Conservation (phyloP, 192 early-diverging fungal species). For the Gonapodya prolifera region DNA sequence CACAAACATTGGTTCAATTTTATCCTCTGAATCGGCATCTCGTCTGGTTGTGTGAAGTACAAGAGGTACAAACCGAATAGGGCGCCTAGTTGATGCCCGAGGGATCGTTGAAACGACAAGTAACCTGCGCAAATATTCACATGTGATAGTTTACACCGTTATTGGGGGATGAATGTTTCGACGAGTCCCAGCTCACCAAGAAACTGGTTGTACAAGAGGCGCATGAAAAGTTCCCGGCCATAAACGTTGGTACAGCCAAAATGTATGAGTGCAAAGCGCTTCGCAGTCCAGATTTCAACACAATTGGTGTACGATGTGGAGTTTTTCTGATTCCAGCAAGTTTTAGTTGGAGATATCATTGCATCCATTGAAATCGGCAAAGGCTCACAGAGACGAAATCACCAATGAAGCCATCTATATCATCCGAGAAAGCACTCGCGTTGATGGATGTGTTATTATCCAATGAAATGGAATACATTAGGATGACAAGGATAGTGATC, state of each 20-base stretch:
- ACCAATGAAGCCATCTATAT: not conserved
- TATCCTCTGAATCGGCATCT: not conserved
- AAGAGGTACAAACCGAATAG: not conserved
- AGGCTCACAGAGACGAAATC: not conserved
- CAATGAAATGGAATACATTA: not conserved
- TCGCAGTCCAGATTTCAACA: not conserved
- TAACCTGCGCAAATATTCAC: too few relatives aligned
- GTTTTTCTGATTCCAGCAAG: not conserved
- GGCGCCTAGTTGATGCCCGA: not conserved
- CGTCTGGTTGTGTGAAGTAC: not conserved
- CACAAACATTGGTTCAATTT: not conserved
- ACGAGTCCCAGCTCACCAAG: not conserved
- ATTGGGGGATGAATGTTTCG: not conserved
- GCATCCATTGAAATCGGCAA: not conserved
- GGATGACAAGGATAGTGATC: too few relatives aligned
- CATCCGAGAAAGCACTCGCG: not conserved
- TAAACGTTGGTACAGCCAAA: not conserved
- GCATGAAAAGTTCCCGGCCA: not conserved
- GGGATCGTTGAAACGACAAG: not conserved
- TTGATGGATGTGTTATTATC: not conserved
- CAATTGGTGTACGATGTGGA: not conserved
- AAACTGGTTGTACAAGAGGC: not conserved
- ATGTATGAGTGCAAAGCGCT: not conserved
- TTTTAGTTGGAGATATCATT: not conserved
- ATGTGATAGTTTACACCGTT: too few relatives aligned